Evolutionary conservation across 1,139 yeast species (phyloP), one percentile per base, ranked within the genome.

Genomic region (Taphrina flavorubra): DNA sequence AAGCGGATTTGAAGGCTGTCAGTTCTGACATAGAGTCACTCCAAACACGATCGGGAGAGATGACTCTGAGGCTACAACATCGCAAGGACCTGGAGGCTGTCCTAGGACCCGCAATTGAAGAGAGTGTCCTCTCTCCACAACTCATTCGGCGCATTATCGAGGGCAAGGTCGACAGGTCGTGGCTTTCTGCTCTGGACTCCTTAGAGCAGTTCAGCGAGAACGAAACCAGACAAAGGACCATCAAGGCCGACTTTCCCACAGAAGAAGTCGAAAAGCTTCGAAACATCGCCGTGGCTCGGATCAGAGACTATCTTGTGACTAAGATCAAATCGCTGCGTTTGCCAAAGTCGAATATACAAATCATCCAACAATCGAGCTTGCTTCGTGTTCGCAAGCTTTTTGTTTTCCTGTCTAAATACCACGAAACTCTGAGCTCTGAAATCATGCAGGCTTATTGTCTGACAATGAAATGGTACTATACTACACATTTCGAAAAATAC

Each of bases 391-490:
- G 84, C 71, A 91, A 88, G 64, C 81, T 86, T 0, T 89, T 79
- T 74, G 79, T 79, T 1, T 92, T 89, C 72, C 77, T 94, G 47
- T 77, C 80, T 7, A 73, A 78, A 3, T 85, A 85, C 65, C 85
- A 89, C 71, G 82, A 83, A 4, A 83, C 86, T n/a, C 79, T 94
- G 68, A 92, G 96, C 0, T 76, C 80, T n/a, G 96, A 91, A 74
- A 81, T 94, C 57, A 84, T 86, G 70, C 83, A 85, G 74, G 98
- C 97, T 0, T 94, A 94, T 76, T 80, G 87, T 13, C 87, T 86
- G 75, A 92, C 98, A 1, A 92, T 92, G 91, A 82, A 85, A 74
- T 94, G 99, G 99, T 94, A 94, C 79, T 94, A 94, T 76, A 82
- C 83, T 70, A 84, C 89, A 68, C 85, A 89, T 73, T 92, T 94